These are phyloP conservation scores for Lodderomyces pseudojiufengensis DNA, from an alignment of 1,139 yeast genomes.

Conservation along the genomic window DNA sequence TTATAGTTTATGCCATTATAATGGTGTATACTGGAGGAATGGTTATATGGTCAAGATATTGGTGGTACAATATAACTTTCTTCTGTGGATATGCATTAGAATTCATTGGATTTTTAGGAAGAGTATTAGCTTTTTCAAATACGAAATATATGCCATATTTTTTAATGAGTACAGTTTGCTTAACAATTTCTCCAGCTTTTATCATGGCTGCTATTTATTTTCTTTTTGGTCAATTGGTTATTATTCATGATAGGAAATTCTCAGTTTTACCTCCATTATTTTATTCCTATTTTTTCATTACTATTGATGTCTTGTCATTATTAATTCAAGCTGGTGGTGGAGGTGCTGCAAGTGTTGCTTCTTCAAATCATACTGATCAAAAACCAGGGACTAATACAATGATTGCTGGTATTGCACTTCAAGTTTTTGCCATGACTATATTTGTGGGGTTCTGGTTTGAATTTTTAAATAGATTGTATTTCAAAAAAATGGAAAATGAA, in stretches of 20 bases:
- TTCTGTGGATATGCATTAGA: conserved; percentile 61
- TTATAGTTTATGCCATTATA: conserved; percentile 19
- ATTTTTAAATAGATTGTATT: conserved; percentile 47
- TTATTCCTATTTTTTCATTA: conserved; percentile 67
- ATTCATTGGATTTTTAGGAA: conserved; percentile 66
- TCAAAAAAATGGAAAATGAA: conserved; percentile 23
- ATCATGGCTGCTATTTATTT: conserved; percentile 86
- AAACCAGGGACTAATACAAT: conserved; percentile 66
- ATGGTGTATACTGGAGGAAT: conserved; percentile 21
- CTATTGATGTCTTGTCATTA: conserved; percentile 65
- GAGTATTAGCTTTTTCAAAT: conserved; percentile 43
- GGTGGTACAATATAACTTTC: conserved; percentile 72
- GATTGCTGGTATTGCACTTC: conserved; percentile 80
- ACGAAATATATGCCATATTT: conserved; percentile 42
- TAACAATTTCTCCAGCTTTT: conserved; percentile 85
- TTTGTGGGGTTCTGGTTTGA: conserved; percentile 57
- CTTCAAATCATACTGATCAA: conserved; percentile 32
- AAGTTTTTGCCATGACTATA: conserved; percentile 67
- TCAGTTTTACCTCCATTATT: conserved; percentile 69
- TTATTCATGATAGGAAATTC: conserved; percentile 61
- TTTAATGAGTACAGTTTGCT: conserved; percentile 61
- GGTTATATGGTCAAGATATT: conserved; percentile 49
- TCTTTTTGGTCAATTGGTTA: conserved; percentile 67
- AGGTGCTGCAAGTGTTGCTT: conserved; percentile 65
- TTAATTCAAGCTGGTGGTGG: conserved; percentile 81